These are phyloP conservation scores for Huntiella abstrusa DNA, from an alignment of 2,329 filamentous ascomycete species.

Conservation along the genomic window DNA sequence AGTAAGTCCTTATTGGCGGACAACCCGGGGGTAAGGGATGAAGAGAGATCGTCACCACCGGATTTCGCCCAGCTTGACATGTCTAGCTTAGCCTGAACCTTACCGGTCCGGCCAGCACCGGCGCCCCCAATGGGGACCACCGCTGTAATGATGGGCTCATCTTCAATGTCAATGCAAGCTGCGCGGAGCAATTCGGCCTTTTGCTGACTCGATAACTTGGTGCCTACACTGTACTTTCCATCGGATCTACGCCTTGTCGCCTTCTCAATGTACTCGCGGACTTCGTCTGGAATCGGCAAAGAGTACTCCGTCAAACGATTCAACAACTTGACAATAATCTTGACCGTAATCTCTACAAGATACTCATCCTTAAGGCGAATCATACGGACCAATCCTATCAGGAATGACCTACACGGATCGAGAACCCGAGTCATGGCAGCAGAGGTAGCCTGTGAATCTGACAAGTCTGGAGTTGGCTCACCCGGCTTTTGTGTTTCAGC, in stretches of 20 bases:
- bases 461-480: constrained; percentile 12
- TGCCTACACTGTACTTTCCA: constrained; percentile 43
- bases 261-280: constrained; percentile 43
- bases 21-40: constrained; percentile 27
- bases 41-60: constrained; percentile 28
- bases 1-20: constrained; percentile 27
- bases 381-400: constrained; percentile 58
- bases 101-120: constrained; percentile 16
- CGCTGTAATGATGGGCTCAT: constrained; percentile 17
- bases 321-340: constrained; percentile 68
- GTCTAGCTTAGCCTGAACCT: constrained; percentile 42
- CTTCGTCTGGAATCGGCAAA: constrained; percentile 46
- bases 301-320: constrained; percentile 59
- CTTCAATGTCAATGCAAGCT: constrained; percentile 38
- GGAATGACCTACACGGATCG: constrained; percentile 15
- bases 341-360: constrained; percentile 64
- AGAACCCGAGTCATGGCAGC: constrained; percentile 21
- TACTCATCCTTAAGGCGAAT: constrained; percentile 76
- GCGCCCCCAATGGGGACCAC: neutral
- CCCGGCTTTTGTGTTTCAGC: neutral
- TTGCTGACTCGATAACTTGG: constrained; percentile 65
- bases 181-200: constrained; percentile 62
- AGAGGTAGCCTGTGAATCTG: constrained; percentile 18
- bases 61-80: constrained; percentile 35
- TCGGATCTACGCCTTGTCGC: constrained; percentile 37